These are phyloP conservation scores for Trichoderma sp. DNA, from an alignment of 2,329 filamentous ascomycete genomes.

Conservation along the genomic window DNA sequence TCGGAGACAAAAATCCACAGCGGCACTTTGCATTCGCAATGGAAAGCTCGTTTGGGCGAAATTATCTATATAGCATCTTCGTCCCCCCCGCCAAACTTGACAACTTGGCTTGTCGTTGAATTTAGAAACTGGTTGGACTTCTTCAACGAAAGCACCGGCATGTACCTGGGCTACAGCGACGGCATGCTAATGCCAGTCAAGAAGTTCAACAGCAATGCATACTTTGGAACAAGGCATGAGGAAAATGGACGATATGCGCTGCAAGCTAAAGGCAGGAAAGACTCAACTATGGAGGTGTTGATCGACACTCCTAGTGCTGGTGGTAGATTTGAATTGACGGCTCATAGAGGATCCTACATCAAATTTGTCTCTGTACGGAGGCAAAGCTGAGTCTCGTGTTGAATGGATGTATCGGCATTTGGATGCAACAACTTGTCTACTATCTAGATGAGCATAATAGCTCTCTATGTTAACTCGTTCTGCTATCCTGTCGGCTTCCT, in stretches of 20 bases:
- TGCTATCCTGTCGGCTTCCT: not conserved
- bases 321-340: too few relatives aligned
- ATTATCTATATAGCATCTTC: accelerated
- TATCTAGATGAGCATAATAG: not conserved
- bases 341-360: too few relatives aligned
- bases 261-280: too few relatives aligned
- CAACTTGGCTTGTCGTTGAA: not conserved
- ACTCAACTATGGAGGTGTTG: too few relatives aligned
- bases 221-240: not conserved
- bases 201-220: not conserved
- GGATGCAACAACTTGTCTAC: not conserved
- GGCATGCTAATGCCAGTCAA: not conserved
- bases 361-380: too few relatives aligned
- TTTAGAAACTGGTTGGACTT: not conserved
- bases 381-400: too few relatives aligned
- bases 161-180: not conserved
- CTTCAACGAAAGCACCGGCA: not conserved
- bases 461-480: not conserved
- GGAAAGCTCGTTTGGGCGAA: too few relatives aligned
- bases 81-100: not conserved
- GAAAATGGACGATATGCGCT: not conserved
- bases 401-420: not conserved
- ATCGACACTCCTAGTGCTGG: too few relatives aligned
- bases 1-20: not conserved
- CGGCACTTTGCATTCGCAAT: too few relatives aligned